Evolutionary conservation across 371 early-diverging fungal genomes (phyloP), one percentile per base, ranked within the genome.

Genomic region (Apophysomyces sp.): DNA sequence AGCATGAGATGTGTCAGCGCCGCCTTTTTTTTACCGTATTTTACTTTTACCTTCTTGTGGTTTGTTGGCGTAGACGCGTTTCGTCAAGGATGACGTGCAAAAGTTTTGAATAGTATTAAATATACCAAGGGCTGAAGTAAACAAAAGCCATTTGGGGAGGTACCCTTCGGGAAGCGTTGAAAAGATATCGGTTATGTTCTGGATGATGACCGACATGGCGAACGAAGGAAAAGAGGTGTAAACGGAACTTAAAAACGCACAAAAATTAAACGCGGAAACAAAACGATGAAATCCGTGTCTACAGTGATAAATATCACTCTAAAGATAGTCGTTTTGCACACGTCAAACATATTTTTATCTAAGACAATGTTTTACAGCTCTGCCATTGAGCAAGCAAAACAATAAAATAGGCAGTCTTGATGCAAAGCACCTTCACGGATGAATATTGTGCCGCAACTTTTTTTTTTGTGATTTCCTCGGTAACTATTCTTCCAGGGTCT

Each of bases 41-140:
- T 37, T 26, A 7, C 36, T 21, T 36, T 57, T 70, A 86, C 88
- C 84, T 74, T 86, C 80, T 21, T 79, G 65, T 27, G 85, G 82
- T 58, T 82, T 85, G 57, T 68, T 74, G 36, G 80, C 82, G 63
- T 92, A 94, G 68, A 94, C 82, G 30, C 87, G 81, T 32, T 84
- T 80, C 13, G 89, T 90, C 58, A 90, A 76, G 52, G 79, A 78
- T 71, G 72, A 74, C 41, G 76, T 91, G 73, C 70, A 82, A 64
- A 82, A 90, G 78, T 88, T 85, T 70, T 92, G 92, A 58, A 88
- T 66, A 27, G 88, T 82, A 73, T 94, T 92, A 73, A 90, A 89
- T 52, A 91, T 71, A 29, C 92, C 90, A 30, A 86, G 66, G 26
- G 82, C 78, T 60, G 90, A 87, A 32, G 91, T 86, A 44, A 92